A percentile compares a stretch with the other conserved stretches of the same genome.
phyloP scores from a whole-genome alignment of 805 yeast species.

The Wickerhamomyces kurtzmanii region DNA sequence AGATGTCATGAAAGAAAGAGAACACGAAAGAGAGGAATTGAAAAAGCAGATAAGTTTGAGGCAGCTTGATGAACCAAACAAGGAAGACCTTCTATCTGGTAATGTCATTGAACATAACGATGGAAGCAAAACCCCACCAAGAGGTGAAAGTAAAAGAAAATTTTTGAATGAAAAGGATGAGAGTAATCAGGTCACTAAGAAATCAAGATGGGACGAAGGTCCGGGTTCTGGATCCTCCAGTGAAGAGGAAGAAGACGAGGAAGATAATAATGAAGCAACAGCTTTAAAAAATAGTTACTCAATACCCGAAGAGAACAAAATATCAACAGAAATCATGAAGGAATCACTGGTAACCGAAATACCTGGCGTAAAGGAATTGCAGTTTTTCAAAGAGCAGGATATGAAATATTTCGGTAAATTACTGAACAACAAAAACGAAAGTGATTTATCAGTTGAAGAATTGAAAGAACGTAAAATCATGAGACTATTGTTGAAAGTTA shows the following conservation, averaged over 20 bases:
- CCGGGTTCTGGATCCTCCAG: constrained; percentile 4
- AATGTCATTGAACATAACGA: constrained; percentile 3
- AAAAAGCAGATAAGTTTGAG: no score
- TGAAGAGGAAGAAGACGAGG: background rate
- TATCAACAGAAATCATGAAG: constrained; percentile 18
- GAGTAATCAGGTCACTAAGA: constrained; percentile 12
- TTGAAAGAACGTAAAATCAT: constrained; percentile 49
- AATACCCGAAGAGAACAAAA: constrained; percentile 39
- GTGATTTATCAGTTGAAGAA: constrained; percentile 38
- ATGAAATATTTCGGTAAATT: constrained; percentile 60
- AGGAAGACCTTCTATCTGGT: background rate
- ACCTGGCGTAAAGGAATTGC: constrained; percentile 58
- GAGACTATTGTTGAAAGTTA: constrained; percentile 56
- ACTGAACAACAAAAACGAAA: constrained; percentile 22
- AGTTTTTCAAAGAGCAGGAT: constrained; percentile 65
- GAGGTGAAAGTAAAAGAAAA: constrained; percentile 12
- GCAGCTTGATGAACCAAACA: constrained; percentile 13
- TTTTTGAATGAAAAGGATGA: constrained; percentile 16
- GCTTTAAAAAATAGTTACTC: no score
- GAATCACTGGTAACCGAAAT: constrained; percentile 39
- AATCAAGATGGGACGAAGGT: constrained; percentile 21
- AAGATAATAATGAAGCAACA: constrained; percentile 19
- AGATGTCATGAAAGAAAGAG: constrained; percentile 30
- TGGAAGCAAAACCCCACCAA: constrained; percentile 18
- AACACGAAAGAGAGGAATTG: constrained; percentile 28